Percentiles rank a stretch among this genome's conserved stretches.
Evolutionary conservation across 768 basidiomycete genomes (phyloP).

Genomic region (Hemileccinum impolitum): DNA sequence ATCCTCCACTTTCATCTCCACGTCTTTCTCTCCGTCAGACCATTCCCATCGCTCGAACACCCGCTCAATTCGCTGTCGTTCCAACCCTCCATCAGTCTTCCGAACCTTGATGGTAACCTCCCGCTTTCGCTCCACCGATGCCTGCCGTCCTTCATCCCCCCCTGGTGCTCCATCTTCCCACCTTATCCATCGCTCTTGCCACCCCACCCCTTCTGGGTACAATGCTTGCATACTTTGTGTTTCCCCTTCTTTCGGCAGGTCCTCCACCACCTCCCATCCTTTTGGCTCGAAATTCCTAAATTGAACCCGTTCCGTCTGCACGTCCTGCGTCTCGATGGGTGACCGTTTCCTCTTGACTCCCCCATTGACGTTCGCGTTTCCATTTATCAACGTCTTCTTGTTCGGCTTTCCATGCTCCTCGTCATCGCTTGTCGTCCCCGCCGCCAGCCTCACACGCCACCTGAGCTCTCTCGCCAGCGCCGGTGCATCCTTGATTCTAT

Average conservation of each 20-base stretch:
- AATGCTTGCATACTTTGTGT: constrained; percentile 36
- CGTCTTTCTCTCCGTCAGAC: constrained; percentile 29
- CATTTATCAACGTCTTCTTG: constrained; percentile 27
- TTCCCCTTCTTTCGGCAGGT: constrained; percentile 41
- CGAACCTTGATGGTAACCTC: constrained; percentile 59
- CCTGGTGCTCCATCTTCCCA: constrained; percentile 25
- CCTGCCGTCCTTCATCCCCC: constrained; percentile 31
- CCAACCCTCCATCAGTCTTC: constrained; percentile 52
- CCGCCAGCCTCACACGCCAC: constrained; percentile 71
- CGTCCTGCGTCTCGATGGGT: constrained; percentile 14
- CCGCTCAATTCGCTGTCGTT: constrained; percentile 71
- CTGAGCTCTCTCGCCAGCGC: constrained; percentile 80
- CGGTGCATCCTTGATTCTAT: constrained; percentile 78
- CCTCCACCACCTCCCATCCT: constrained; percentile 55
- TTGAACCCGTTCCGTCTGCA: constrained; percentile 18
- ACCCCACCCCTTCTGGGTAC: constrained; percentile 40
- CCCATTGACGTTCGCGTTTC: constrained; percentile 22
- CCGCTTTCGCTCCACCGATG: constrained; percentile 41
- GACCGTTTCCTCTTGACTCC: constrained; percentile 41
- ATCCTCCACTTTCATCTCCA: constrained; percentile 31
- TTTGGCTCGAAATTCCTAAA: constrained; percentile 72
- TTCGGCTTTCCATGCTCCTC: constrained; percentile 40
- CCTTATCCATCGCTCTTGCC: constrained; percentile 46
- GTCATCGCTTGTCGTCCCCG: constrained; percentile 65
- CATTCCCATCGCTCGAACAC: constrained; percentile 67